These are phyloP conservation scores for Gynochthodes officinalis DNA, from an alignment of 257 asterid genomes.

Conservation along the genomic window DNA sequence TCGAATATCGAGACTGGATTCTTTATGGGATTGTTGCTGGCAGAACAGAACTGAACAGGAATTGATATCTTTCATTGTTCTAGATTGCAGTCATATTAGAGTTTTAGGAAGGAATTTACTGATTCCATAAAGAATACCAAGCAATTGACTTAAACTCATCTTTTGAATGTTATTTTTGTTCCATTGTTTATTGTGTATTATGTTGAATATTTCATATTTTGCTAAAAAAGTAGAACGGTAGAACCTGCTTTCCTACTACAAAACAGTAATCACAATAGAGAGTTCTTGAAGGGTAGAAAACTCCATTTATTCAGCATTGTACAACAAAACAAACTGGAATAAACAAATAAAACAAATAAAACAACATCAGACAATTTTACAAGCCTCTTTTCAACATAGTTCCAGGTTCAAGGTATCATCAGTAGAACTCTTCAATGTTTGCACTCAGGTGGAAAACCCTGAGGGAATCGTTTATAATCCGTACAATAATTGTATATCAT, in stretches of 20 bases:
- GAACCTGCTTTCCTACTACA: neutral
- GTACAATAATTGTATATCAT: slow-evolving; percentile 78
- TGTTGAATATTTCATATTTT: too few species aligned
- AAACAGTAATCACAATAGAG: neutral
- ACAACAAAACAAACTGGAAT: slow-evolving; percentile 1
- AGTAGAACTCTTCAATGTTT: slow-evolving; percentile 25
- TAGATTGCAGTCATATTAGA: neutral
- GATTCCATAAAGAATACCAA: neutral
- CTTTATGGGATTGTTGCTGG: neutral
- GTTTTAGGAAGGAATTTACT: neutral
- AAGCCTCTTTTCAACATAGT: neutral
- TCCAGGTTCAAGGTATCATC: neutral
- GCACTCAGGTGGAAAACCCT: slow-evolving; percentile 66
- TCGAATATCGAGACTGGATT: neutral
- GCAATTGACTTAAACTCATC: neutral
- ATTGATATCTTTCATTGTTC: neutral
- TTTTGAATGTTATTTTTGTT: neutral
- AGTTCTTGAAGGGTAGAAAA: neutral
- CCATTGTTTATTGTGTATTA: neutral
- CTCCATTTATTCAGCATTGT: neutral
- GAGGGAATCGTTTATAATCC: slow-evolving; percentile 58
- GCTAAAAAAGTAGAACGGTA: too few species aligned
- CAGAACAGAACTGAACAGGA: neutral
- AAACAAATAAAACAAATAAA: neutral
- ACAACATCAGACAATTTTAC: slow-evolving; percentile 2